Conservation (phyloP, 805 yeast genomes). For the Wickerhamiella siamensis region DNA sequence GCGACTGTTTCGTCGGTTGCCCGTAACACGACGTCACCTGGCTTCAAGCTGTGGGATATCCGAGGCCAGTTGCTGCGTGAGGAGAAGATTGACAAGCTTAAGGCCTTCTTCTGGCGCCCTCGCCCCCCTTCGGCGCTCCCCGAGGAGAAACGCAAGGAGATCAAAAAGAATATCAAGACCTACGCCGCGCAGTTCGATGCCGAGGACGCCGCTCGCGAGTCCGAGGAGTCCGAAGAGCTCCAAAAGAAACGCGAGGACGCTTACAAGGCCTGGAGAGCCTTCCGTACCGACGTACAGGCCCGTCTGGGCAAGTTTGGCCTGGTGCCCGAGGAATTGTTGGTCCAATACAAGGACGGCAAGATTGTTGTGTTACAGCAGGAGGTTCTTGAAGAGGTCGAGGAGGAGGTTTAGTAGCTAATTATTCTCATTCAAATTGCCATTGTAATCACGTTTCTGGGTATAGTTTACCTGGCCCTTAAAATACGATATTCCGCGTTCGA, state of each 20-base stretch:
- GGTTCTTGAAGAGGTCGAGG: constrained; percentile 37
- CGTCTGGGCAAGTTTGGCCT: constrained; percentile 25
- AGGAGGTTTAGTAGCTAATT: constrained; percentile 21
- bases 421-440: not conserved
- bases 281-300: constrained; percentile 44
- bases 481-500: not conserved
- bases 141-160: constrained; percentile 73
- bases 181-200: constrained; percentile 90
- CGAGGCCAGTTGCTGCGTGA: constrained; percentile 66
- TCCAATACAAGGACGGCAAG: constrained; percentile 16
- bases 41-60: constrained; percentile 75
- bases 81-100: constrained; percentile 68
- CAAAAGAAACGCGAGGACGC: constrained; percentile 70
- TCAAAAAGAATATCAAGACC: constrained; percentile 76
- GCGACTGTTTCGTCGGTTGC: constrained; percentile 79
- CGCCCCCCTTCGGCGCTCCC: constrained; percentile 71
- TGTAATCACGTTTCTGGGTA: not conserved
- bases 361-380: constrained; percentile 33
- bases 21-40: constrained; percentile 47
- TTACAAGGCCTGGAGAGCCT: constrained; percentile 73
- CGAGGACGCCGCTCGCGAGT: constrained; percentile 89
- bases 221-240: constrained; percentile 78
- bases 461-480: not conserved
- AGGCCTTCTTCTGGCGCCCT: constrained; percentile 92
- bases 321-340: constrained; percentile 13